Evolutionary conservation across 164 flowering plant species (phyloP), one percentile per base, ranked within the genome.

Genomic region (Umbilicus rupestris): DNA sequence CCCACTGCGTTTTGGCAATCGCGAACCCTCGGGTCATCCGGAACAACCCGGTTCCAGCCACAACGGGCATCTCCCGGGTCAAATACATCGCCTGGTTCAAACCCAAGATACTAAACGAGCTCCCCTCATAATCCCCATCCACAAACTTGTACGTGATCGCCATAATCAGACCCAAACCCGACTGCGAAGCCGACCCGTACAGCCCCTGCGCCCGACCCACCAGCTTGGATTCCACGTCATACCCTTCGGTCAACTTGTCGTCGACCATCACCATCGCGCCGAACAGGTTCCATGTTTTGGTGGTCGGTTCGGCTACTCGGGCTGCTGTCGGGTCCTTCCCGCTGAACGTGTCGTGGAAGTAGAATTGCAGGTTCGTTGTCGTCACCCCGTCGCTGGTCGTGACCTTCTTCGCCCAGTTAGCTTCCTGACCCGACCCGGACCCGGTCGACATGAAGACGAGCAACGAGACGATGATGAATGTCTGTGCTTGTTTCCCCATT

Each of bases 281-380:
- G 45, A 82, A 82, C 0, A 67, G 63, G 7, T 73, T 73, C 15
- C 45, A 15, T 8, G 72, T 39, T 52, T 45, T 47, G 72, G 15
- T 68, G 5, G 73, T 60, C 17, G 80, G 16, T 35, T 66, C 62
- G 10, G 79, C 83, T 22, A 82, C 78, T 46, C 16, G 14, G 6
- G 75, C 44, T 17, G 82, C 80, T 28, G 39, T 77, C 17, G 82
- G 79, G 20, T 73, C 74, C 20, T 63, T 37, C 17, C 92, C 88
- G 31, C 85, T 82, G 17, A 82, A 62, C 0, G 65, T 84, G 80
- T 87, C 89, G 64, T 81, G 84, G 74, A 87, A 76, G 71, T 69
- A 85, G 78, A 83, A 87, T 20, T 83, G 81, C 19, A 87, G 83
- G 2, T 67, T 72, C 28, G 85, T 82, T 7, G 69, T 75, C 26